These are phyloP conservation scores for Suhomyces tanzawaensis DNA, from an alignment of 805 yeast species.

Conservation along the genomic window DNA sequence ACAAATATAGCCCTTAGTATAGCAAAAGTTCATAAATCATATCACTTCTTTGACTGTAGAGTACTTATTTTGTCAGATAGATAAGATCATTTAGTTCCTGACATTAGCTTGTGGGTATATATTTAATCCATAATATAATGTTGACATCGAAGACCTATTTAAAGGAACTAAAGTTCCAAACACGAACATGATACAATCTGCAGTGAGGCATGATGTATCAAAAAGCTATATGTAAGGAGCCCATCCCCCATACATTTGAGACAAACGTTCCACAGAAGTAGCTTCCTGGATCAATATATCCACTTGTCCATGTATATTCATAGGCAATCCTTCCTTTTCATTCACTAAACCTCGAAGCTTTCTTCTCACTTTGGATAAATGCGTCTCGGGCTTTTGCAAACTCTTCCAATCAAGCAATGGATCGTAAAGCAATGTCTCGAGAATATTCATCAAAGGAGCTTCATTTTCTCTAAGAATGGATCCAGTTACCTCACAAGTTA, in stretches of 20 bases:
- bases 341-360: slow-evolving; percentile 80
- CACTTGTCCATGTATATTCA: slow-evolving; percentile 90
- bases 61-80: no score
- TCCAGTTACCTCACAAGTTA: slow-evolving; percentile 81
- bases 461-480: slow-evolving; percentile 72
- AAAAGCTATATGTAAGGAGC: slow-evolving; percentile 34
- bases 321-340: slow-evolving; percentile 77
- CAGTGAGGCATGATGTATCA: no score
- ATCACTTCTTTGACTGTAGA: no score
- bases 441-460: slow-evolving; percentile 78
- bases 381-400: slow-evolving; percentile 57
- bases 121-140: no score
- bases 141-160: no score
- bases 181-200: no score
- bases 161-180: no score
- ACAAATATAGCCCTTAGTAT: no score
- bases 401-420: slow-evolving; percentile 80
- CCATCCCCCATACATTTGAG: slow-evolving; percentile 96
- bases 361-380: slow-evolving; percentile 67
- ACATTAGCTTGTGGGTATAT: no score
- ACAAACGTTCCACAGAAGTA: slow-evolving; percentile 62
- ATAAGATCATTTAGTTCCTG: no score
- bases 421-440: slow-evolving; percentile 91
- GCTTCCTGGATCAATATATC: slow-evolving; percentile 86
- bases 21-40: no score